Base-by-base conservation (phyloP, 2,329 filamentous ascomycete species). In the Sclerotinia spermophila region DNA sequence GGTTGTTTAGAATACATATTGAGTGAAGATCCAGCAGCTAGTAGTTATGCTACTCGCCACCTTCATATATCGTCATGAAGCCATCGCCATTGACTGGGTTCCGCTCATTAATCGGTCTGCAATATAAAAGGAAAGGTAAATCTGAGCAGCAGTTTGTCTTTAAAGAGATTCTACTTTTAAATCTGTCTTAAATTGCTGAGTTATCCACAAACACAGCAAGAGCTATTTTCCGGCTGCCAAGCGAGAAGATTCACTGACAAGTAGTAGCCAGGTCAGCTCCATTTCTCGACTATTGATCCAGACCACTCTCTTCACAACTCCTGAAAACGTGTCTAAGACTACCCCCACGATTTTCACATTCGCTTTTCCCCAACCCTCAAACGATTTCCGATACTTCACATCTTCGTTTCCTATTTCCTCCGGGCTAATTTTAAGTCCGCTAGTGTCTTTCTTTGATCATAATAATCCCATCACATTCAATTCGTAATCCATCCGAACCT, bases 341-440 rank as follows among this genome's bases (percentile, higher is more conserved):
- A 74, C 44, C 17, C 71, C 72, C 21, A 59, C 44, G 56, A 73
- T 67, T 33, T 71, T 45, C 51, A 73, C 59, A 71, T 72, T 62
- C 4, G n/a, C n/a, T 3, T 53, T 53, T 17, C 19, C 44, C 21
- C 72, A 71, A 24, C 62, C 61, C 13, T 51, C 58, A n/a, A 71
- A 71, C 3, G 68, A 68, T 27, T 71, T 72, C 45, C 74, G 42
- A 44, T 64, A 74, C 33, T 70, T n/a, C 27, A 73, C 71, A 71
- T 74, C 74, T 53, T 73, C 66, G n/a, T 62, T 66, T 3, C 72
- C 48, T 4, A 65, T 74, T 51, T 73, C 67, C 30, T 73, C 69
- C 3, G 69, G 72, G 30, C 72, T 73, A 53, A 5, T 19, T 24
- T 13, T 24, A 3, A 1, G 3, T n/a, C 21, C 6, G 62, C 71